Conservation (phyloP, 257 asterid species). For the Nicotiana tabacum region DNA sequence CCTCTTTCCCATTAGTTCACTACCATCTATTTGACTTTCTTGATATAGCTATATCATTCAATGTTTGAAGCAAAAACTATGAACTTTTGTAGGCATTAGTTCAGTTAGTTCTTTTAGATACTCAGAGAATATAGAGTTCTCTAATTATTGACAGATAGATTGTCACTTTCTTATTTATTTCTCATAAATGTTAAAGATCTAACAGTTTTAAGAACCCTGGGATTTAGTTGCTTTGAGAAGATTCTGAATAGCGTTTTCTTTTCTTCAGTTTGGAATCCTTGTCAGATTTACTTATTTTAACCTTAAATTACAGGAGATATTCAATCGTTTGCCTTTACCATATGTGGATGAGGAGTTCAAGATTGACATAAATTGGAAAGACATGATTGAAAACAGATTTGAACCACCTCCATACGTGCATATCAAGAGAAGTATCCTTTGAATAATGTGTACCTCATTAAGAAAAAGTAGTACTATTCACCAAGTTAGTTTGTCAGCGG, state of each 20-base stretch:
- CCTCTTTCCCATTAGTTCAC: not conserved
- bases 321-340: conserved; percentile 67
- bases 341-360: conserved; percentile 61
- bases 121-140: not conserved
- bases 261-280: conserved; percentile 7
- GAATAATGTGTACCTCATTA: not conserved
- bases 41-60: not conserved
- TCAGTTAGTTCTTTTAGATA: not conserved
- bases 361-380: conserved; percentile 71
- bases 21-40: conserved; percentile 2
- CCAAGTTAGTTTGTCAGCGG: not conserved
- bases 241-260: conserved; percentile 7
- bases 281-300: conserved; percentile 12
- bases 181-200: not conserved
- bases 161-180: not conserved
- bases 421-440: conserved; percentile 89
- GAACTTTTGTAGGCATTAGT: not conserved
- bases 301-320: conserved; percentile 48
- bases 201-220: not conserved
- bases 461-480: not conserved
- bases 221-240: not conserved
- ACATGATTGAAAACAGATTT: conserved; percentile 36
- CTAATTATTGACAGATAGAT: not conserved
- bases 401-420: conserved; percentile 65
- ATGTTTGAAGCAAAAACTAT: not conserved